Percentiles rank a stretch among this genome's conserved stretches.
phyloP scores from a whole-genome alignment of 2,329 filamentous ascomycete species.

The Fusarium armeniacum region DNA sequence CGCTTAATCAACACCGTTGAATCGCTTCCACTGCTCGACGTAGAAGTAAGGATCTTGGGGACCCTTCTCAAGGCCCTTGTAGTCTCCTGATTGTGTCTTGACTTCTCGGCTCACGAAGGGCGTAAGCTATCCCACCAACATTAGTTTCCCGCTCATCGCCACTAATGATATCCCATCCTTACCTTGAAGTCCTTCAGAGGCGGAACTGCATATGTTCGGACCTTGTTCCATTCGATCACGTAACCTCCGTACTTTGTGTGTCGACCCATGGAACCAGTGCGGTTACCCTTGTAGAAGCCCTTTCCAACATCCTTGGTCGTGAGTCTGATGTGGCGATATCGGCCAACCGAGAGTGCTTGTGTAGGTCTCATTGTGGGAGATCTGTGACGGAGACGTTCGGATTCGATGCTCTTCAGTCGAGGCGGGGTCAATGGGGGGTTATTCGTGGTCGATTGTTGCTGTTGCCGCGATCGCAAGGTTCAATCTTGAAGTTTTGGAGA shows the following conservation, averaged over 20 bases:
- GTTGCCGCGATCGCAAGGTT: constrained; percentile 25
- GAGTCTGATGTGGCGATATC: constrained; percentile 81
- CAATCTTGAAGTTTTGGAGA: constrained; percentile 44
- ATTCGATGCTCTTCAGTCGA: constrained; percentile 10
- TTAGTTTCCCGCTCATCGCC: constrained; percentile 31
- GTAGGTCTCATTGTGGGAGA: constrained; percentile 74
- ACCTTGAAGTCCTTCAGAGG: constrained; percentile 80
- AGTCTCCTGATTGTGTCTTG: constrained; percentile 65
- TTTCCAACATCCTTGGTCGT: constrained; percentile 94
- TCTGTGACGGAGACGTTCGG: background rate
- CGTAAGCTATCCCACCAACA: constrained; percentile 70
- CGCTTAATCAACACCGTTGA: constrained; percentile 72
- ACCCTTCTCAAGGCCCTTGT: constrained; percentile 66
- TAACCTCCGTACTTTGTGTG: constrained; percentile 90
- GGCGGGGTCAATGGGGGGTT: constrained; percentile 13
- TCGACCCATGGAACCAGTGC: constrained; percentile 86
- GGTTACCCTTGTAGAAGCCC: constrained; percentile 97
- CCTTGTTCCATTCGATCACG: constrained; percentile 85
- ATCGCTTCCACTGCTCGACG: constrained; percentile 75
- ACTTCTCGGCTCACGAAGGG: constrained; percentile 80
- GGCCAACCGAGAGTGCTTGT: constrained; percentile 73
- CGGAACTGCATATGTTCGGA: constrained; percentile 91
- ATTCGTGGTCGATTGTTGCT: constrained; percentile 27
- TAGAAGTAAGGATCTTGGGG: constrained; percentile 74
- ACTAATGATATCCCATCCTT: constrained; percentile 42